phyloP scores from a whole-genome alignment of 805 yeast species.

The Limtongia smithiae region DNA sequence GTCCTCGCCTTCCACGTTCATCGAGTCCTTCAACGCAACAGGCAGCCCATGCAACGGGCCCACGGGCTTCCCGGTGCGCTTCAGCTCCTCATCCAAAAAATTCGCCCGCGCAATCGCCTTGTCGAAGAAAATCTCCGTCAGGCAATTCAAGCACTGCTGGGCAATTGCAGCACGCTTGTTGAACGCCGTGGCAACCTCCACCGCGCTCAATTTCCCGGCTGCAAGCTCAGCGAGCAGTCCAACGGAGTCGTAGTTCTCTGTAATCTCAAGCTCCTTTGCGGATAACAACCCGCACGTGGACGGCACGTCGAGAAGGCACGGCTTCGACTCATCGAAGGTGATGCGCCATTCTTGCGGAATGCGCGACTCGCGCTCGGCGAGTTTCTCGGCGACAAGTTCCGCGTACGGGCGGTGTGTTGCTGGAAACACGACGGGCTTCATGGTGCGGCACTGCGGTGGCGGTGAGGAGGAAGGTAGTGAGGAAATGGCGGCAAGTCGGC shows the following conservation, averaged over 20 bases:
- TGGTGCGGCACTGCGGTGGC: too few species aligned
- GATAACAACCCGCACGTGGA: slow-evolving; percentile 27
- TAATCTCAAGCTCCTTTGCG: slow-evolving; percentile 32
- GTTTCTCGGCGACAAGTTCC: slow-evolving; percentile 44
- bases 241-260: slow-evolving; percentile 29
- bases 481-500: too few species aligned
- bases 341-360: slow-evolving; percentile 47
- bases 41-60: slow-evolving; percentile 63
- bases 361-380: slow-evolving; percentile 42
- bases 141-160: slow-evolving; percentile 48
- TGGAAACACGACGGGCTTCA: slow-evolving; percentile 24
- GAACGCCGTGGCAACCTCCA: slow-evolving; percentile 51
- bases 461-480: too few species aligned
- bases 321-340: slow-evolving; percentile 16
- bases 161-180: slow-evolving; percentile 55
- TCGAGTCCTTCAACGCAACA: slow-evolving; percentile 62
- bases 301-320: slow-evolving; percentile 22
- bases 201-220: slow-evolving; percentile 41
- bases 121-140: slow-evolving; percentile 47
- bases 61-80: slow-evolving; percentile 45
- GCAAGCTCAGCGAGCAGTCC: slow-evolving; percentile 28
- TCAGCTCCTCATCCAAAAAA: slow-evolving; percentile 50
- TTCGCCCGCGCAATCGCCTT: slow-evolving; percentile 58
- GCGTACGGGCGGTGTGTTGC: slow-evolving; percentile 34
- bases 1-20: slow-evolving; percentile 50